Evolutionary conservation across 208 protist genomes (phyloP).

Genomic region (Crithidia thermophila): DNA sequence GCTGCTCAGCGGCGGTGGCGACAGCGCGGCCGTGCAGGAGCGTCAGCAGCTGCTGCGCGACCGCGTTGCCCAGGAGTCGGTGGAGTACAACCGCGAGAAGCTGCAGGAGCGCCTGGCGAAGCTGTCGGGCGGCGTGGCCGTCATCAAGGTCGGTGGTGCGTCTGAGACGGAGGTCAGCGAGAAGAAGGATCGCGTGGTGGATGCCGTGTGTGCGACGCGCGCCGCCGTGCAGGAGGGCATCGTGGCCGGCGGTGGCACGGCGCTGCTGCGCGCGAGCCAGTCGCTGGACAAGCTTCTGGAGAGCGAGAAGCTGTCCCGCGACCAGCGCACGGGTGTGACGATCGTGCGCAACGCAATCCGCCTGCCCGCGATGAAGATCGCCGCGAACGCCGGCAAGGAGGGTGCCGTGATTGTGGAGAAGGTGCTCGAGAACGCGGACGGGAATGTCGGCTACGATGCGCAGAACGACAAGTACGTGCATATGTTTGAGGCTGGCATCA

Average conservation of each 20-base stretch:
- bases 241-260: constrained; percentile 97
- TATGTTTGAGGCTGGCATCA: constrained; percentile 99
- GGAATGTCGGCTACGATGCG: constrained; percentile 94
- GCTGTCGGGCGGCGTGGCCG: constrained; percentile 96
- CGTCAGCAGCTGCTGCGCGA: constrained; percentile 93
- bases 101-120: constrained; percentile 98
- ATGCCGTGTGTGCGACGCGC: constrained; percentile 99
- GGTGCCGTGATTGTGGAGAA: constrained; percentile 98
- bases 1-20: constrained; percentile 96
- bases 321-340: constrained; percentile 96
- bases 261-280: constrained; percentile 94
- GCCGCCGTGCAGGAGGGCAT: constrained; percentile 99
- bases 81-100: constrained; percentile 98
- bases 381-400: constrained; percentile 97
- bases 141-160: constrained; percentile 97
- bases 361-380: constrained; percentile 95
- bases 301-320: constrained; percentile 69
- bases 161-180: constrained; percentile 99
- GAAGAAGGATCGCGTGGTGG: constrained; percentile 99
- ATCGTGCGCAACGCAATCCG: constrained; percentile 95
- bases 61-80: constrained; percentile 83
- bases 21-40: constrained; percentile 89
- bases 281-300: constrained; percentile 85
- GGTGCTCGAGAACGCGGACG: constrained; percentile 88
- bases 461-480: constrained; percentile 95